Evolutionary conservation across 2,329 filamentous ascomycete genomes (phyloP).

Genomic region (Scytalidium lignicola): DNA sequence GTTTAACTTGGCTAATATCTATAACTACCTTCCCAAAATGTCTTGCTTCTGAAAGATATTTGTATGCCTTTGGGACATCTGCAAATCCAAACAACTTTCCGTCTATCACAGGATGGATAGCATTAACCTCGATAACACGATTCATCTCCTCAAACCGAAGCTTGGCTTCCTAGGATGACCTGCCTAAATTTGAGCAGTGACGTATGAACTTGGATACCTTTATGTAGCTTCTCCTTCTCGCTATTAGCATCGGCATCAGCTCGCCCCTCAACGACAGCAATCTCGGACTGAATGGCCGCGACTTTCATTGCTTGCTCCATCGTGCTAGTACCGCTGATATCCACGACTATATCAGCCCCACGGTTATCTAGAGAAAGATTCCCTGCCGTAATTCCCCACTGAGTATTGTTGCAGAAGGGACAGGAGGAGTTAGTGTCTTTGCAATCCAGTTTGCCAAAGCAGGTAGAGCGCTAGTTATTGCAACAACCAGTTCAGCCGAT

Average conservation of each 20-base stretch:
- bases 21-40: too few relatives aligned
- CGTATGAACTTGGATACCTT: too few relatives aligned
- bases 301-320: constrained; percentile 51
- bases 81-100: too few relatives aligned
- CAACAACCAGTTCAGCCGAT: constrained; percentile 27
- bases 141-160: too few relatives aligned
- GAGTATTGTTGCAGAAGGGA: constrained; percentile 31
- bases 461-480: constrained; percentile 28
- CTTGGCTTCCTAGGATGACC: too few relatives aligned
- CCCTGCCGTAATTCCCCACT: constrained; percentile 23
- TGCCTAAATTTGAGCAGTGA: background rate
- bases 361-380: too few relatives aligned
- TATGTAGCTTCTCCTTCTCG: background rate
- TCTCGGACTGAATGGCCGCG: constrained; percentile 31
- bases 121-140: too few relatives aligned
- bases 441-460: constrained; percentile 27
- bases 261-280: constrained; percentile 24
- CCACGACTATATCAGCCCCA: constrained; percentile 37
- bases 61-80: too few relatives aligned
- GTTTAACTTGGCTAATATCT: too few relatives aligned
- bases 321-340: constrained; percentile 58
- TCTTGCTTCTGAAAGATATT: too few relatives aligned
- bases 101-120: too few relatives aligned
- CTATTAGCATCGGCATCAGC: constrained; percentile 5
- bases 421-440: constrained; percentile 28